Conservation (phyloP, 768 basidiomycete species). For the Leucosporidium creatinivorum region DNA sequence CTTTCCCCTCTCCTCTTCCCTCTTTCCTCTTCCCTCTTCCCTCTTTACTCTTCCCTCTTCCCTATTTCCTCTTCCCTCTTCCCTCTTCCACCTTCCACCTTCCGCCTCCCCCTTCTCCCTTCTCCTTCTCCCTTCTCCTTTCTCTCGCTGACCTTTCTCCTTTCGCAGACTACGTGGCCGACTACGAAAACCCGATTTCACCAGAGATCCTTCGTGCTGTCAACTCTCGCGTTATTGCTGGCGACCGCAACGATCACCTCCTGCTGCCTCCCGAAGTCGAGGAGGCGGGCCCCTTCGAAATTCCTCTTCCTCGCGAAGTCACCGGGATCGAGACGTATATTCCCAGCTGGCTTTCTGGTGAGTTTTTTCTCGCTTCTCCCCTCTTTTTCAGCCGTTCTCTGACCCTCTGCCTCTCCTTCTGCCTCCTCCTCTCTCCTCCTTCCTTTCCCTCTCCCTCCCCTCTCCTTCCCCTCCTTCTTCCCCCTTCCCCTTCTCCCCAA, state of each 20-base stretch:
- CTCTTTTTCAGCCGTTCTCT: background rate
- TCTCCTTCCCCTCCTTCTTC: background rate
- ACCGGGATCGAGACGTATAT: constrained; percentile 66
- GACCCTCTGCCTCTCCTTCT: background rate
- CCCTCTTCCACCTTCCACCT: background rate
- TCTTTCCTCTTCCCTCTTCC: no score
- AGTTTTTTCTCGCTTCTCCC: background rate
- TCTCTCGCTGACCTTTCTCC: background rate
- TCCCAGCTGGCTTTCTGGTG: constrained; percentile 20
- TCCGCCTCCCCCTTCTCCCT: background rate
- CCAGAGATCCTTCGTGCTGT: constrained; percentile 95
- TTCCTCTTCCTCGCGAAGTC: constrained; percentile 88
- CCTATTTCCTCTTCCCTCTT: background rate
- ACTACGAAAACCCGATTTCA: constrained; percentile 98
- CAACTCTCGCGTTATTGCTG: constrained; percentile 86
- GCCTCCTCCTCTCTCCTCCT: background rate
- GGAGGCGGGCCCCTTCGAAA: constrained; percentile 90
- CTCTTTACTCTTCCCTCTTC: no score
- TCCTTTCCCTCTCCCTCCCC: background rate
- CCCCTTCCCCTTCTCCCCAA: no score
- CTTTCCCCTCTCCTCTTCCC: background rate
- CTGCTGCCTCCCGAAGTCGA: constrained; percentile 93
- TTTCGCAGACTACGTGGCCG: constrained; percentile 71
- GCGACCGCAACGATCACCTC: constrained; percentile 94
- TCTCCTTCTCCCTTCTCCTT: no score